phyloP scores from a whole-genome alignment of 106 monocot species.

The Xerophyta viscosa region DNA sequence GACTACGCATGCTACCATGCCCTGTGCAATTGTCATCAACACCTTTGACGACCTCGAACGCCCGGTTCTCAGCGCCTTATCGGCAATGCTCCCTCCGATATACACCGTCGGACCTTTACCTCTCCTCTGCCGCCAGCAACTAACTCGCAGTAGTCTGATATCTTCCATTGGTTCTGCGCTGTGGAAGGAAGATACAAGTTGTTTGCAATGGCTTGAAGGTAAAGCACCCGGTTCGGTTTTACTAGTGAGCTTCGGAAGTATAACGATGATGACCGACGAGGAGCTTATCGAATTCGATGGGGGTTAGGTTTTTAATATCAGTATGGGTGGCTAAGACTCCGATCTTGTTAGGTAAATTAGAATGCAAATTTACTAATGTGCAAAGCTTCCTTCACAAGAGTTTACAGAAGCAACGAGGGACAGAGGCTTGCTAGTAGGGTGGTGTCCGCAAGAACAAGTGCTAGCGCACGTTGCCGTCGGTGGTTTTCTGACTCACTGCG shows the following conservation, averaged over 20 bases:
- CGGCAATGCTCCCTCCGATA: constrained; percentile 20
- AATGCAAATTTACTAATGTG: too few relatives aligned
- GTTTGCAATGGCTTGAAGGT: constrained; percentile 40
- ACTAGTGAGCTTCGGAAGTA: constrained; percentile 70
- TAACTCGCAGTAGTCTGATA: too few relatives aligned
- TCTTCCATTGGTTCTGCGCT: constrained; percentile 21
- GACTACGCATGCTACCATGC: not conserved
- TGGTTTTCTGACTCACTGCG: constrained; percentile 61
- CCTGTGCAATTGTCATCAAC: constrained; percentile 40
- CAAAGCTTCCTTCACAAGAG: constrained; percentile 16
- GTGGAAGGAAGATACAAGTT: constrained; percentile 45
- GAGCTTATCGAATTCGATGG: constrained; percentile 55
- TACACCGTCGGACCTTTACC: constrained; percentile 37
- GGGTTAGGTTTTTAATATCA: constrained; percentile 42
- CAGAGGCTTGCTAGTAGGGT: not conserved
- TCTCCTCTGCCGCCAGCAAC: constrained; percentile 7
- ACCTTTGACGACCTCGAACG: constrained; percentile 48
- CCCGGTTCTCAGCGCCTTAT: constrained; percentile 21
- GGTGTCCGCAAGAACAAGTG: constrained; percentile 23
- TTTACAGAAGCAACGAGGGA: not conserved
- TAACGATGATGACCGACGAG: constrained; percentile 33
- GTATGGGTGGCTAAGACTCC: constrained; percentile 46
- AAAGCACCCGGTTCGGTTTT: constrained; percentile 24
- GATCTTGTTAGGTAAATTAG: constrained; percentile 38
- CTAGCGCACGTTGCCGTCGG: constrained; percentile 42